Base-by-base conservation (phyloP, 768 basidiomycete species). In the Tricholoma hemisulphureum region DNA sequence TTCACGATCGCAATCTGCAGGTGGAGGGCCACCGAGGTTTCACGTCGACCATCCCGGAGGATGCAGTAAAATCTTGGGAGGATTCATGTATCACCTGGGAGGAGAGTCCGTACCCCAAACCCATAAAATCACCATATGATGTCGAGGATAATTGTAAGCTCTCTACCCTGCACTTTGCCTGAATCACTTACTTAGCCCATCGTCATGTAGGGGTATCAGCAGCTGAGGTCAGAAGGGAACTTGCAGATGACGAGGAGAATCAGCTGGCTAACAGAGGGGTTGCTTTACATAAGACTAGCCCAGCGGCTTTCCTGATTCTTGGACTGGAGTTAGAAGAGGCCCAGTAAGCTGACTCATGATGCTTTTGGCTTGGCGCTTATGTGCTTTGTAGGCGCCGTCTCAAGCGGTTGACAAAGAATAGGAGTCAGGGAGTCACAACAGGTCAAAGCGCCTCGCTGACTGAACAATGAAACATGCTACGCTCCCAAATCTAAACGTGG, bases 301-400 rank as follows among this genome's bases (percentile, higher is more conserved):
- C 61, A 6, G 32, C 53, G 6, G 43, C 26, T 9, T 66, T 66
- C 35, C n/a, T 66, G 7, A 23, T 35, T 23, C 11, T 66, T 21
- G 63, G 54, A 5, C 37, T 66, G 24, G 61, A 65, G 11, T n/a
- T 66, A 2, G 61, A 66, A 35, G 61, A 64, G 13, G 18, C 48
- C 8, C 63, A 63, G 65, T 66, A 61, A 8, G 61, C 63, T 7
- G 20, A 55, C 14, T 23, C 26, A 23, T 32, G n/a, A 20, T 26
- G 28, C 32, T 3, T 9, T 51, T 26, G 26, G 18, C 24, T 28
- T 16, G 14, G n/a, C 2, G 9, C 24, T 51, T 7, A 45, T 29
- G 18, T 10, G 28, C 5, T 29, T 26, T 18, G 18, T 51, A 51
- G 23, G n/a, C 49, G 14, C 49, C 23, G 49, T 18, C 49, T 51